phyloP scores from a whole-genome alignment of 2,329 filamentous ascomycete species.

The Apiospora koreana region DNA sequence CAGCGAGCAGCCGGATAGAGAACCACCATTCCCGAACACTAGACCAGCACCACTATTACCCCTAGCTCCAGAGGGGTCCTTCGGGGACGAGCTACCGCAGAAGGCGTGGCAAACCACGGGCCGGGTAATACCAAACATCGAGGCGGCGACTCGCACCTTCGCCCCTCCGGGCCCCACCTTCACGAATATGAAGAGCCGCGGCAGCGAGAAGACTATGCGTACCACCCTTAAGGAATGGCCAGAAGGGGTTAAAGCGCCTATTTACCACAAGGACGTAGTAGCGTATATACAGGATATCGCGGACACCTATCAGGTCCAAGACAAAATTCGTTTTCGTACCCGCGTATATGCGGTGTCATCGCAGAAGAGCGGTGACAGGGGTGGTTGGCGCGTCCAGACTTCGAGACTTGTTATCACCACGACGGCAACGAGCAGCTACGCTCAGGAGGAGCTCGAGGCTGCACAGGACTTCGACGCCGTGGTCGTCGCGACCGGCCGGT shows the following conservation, averaged over 20 bases:
- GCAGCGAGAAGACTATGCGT: slow-evolving; percentile 58
- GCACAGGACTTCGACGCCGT: slow-evolving; percentile 60
- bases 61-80: slow-evolving; percentile 38
- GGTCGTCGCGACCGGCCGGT: slow-evolving; percentile 68
- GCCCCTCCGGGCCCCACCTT: slow-evolving; percentile 57
- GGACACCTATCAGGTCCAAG: neutral
- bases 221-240: slow-evolving; percentile 49
- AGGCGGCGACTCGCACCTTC: slow-evolving; percentile 37
- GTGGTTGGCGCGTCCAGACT: neutral
- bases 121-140: slow-evolving; percentile 17
- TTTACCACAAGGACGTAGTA: neutral
- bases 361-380: neutral
- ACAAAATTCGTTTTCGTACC: neutral
- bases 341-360: neutral
- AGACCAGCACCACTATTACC: slow-evolving; percentile 18
- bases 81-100: neutral
- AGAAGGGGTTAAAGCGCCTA: slow-evolving; percentile 31
- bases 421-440: neutral
- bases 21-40: slow-evolving; percentile 29
- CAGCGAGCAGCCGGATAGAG: slow-evolving; percentile 47
- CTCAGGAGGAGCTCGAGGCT: slow-evolving; percentile 34
- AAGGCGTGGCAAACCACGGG: neutral
- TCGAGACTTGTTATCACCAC: neutral
- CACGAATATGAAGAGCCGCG: slow-evolving; percentile 68
- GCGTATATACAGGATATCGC: neutral